phyloP scores from a whole-genome alignment of 352 stramenopile species.

The Phytophthora capsici region DNA sequence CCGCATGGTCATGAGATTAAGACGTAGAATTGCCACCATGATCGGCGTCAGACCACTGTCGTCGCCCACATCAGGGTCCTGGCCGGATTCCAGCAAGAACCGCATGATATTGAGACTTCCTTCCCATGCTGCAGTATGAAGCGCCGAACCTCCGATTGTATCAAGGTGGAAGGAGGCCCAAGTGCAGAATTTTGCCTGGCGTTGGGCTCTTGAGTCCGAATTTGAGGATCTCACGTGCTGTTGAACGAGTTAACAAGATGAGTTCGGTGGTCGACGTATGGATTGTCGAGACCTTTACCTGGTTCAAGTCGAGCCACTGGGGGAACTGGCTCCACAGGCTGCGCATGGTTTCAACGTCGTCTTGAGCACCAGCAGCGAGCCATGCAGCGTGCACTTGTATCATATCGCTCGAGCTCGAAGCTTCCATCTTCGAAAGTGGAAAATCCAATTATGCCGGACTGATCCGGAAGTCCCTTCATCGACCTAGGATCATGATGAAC shows the following conservation, averaged over 20 bases:
- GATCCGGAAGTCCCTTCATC: too few species aligned
- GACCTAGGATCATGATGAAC: too few species aligned
- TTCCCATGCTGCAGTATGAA: constrained; percentile 37
- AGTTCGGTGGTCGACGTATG: too few species aligned
- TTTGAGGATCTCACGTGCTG: constrained; percentile 13
- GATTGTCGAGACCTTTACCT: constrained; percentile 9
- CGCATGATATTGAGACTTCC: constrained; percentile 15
- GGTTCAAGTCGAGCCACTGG: constrained; percentile 30
- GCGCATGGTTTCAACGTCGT: constrained; percentile 22
- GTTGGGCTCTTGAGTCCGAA: constrained; percentile 15
- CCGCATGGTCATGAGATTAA: constrained; percentile 33
- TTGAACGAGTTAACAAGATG: too few species aligned
- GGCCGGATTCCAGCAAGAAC: constrained; percentile 32
- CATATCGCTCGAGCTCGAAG: background rate
- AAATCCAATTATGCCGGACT: constrained; percentile 1
- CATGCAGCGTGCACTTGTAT: constrained; percentile 22
- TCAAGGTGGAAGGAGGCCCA: constrained; percentile 32
- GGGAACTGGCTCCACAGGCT: constrained; percentile 14
- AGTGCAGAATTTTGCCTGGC: constrained; percentile 18
- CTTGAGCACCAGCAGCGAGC: constrained; percentile 19
- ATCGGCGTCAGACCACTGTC: constrained; percentile 32
- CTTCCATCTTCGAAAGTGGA: background rate
- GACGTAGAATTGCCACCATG: constrained; percentile 36
- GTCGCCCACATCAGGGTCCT: constrained; percentile 21
- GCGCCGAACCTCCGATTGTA: constrained; percentile 30